Evolutionary conservation across 2,329 filamentous ascomycete species (phyloP), one percentile per base, ranked within the genome.

Genomic region (Alternaria gaisen): DNA sequence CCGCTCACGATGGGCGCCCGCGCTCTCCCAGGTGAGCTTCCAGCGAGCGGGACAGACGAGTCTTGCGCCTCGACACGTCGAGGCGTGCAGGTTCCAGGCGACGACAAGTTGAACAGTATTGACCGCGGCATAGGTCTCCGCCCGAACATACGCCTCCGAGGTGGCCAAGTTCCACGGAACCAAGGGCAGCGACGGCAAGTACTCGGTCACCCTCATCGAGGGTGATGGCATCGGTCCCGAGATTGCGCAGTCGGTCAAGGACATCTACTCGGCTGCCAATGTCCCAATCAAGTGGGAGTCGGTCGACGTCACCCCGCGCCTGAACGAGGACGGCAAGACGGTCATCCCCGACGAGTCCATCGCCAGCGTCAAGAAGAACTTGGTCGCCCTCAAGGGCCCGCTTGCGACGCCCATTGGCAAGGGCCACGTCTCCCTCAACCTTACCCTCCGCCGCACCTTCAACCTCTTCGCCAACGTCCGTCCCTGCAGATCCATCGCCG

Each of bases 391-490:
- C 70, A 99, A 99, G 88, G 95, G 96, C 68, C 96, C 96, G 74
- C 90, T 99, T 70, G 96, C 96, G 88, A 99, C 95, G 4, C 95
- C 95, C 68, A 89, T 99, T 77, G 95, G 96, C 82, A 99, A 98
- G 87, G 95, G 95, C 77, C 95, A 99, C 84, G 94, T 99, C 80
- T 98, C 95, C 60, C 92, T 99, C 73, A 99, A 99, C 88, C 86
- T 99, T 70, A 99, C 95, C 63, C 93, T 99, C 76, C 94, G 95
- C 80, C 91, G 95, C 79, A 99, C 96, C 67, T 99, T 99, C 86
- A 99, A 99, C 87, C 93, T 99, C 76, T 99, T 99, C 83, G 96
- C 95, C 85, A 99, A 99, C 86, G 87, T 99, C 76, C 94, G 96
- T 77, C 95, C 96, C 66, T 99, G 96, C 89, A 92, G 93, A 79